Evolutionary conservation across 2,329 filamentous ascomycete genomes (phyloP).

Genomic region (Xylogone sp.): DNA sequence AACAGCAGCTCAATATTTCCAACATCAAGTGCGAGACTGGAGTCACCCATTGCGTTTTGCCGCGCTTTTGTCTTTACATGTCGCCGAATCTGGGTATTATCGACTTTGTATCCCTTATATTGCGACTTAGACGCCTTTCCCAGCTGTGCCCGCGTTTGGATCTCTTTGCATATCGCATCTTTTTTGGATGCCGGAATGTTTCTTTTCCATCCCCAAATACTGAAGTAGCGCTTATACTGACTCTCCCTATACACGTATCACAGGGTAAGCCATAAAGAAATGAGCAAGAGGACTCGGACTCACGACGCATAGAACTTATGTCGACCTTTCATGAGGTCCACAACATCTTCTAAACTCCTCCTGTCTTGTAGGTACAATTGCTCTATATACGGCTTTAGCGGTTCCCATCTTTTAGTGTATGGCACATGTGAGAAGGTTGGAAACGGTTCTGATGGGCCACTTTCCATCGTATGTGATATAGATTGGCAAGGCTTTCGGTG

Average conservation of each 20-base stretch:
- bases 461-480: no score
- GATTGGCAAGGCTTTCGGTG: no score
- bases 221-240: slow-evolving; percentile 12
- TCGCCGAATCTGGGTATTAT: slow-evolving; percentile 8
- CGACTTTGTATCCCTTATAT: slow-evolving; percentile 8
- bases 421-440: no score
- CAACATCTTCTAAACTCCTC: slow-evolving; percentile 7
- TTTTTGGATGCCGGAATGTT: slow-evolving; percentile 9
- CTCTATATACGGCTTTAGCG: slow-evolving; percentile 8
- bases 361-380: slow-evolving; percentile 7
- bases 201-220: slow-evolving; percentile 7
- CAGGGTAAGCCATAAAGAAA: slow-evolving; percentile 2
- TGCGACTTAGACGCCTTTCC: slow-evolving; percentile 8
- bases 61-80: slow-evolving; percentile 8
- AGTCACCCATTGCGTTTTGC: slow-evolving; percentile 1
- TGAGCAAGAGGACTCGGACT: neutral
- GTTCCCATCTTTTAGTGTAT: slow-evolving; percentile 12
- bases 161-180: neutral
- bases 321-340: slow-evolving; percentile 7
- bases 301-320: slow-evolving; percentile 12
- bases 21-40: slow-evolving; percentile 1
- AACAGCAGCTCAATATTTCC: slow-evolving; percentile 7
- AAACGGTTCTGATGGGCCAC: no score
- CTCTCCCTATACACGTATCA: slow-evolving; percentile 4
- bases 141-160: slow-evolving; percentile 8